Conservation (phyloP, 768 basidiomycete species). For the Boletus edulis region DNA sequence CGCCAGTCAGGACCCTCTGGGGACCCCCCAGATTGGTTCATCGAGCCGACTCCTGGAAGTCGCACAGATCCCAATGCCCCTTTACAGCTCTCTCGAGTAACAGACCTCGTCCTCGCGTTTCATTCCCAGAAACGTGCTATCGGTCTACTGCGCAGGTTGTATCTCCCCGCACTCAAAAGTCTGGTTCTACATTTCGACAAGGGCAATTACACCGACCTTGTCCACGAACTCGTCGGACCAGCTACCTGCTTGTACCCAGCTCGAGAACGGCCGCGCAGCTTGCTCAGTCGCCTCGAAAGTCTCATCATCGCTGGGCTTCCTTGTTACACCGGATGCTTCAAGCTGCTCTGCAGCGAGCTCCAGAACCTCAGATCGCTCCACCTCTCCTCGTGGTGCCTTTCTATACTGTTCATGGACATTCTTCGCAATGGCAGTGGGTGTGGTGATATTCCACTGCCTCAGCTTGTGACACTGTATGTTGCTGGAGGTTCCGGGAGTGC, state of each 20-base stretch:
- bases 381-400: neutral
- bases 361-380: conserved; percentile 43
- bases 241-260: conserved; percentile 26
- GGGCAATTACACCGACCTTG: conserved; percentile 54
- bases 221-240: conserved; percentile 37
- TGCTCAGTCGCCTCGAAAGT: conserved; percentile 45
- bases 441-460: conserved; percentile 41
- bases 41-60: conserved; percentile 6
- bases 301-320: conserved; percentile 54
- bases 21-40: conserved; percentile 36
- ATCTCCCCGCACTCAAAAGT: conserved; percentile 34
- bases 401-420: conserved; percentile 23
- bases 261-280: conserved; percentile 29
- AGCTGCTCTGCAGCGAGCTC: conserved; percentile 45
- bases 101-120: conserved; percentile 47
- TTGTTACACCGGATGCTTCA: conserved; percentile 34
- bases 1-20: conserved; percentile 56
- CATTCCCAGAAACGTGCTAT: conserved; percentile 44
- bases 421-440: conserved; percentile 1
- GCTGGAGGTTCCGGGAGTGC: conserved; percentile 34
- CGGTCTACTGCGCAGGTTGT: conserved; percentile 24
- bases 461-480: conserved; percentile 47
- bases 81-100: conserved; percentile 30
- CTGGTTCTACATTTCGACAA: conserved; percentile 53
- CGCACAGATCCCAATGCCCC: conserved; percentile 22